Conservation (phyloP, 2,329 filamentous ascomycete genomes). For the Talaromyces islandicus region DNA sequence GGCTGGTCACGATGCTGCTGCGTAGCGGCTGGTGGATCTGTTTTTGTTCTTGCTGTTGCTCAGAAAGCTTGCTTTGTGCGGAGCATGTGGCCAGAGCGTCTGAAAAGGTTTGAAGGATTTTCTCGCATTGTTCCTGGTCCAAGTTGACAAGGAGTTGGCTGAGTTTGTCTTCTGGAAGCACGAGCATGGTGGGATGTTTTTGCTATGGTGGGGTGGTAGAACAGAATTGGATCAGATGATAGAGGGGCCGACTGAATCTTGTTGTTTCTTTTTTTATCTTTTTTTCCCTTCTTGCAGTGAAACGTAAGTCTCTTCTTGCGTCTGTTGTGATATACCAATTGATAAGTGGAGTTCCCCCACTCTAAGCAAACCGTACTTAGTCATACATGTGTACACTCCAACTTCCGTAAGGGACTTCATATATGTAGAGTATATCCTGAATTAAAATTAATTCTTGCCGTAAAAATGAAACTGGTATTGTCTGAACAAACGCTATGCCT, state of each 20-base stretch:
- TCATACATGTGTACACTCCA: background rate
- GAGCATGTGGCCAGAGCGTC: slow-evolving; percentile 28
- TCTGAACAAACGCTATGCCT: background rate
- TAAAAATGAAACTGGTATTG: background rate
- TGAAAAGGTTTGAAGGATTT: slow-evolving; percentile 31
- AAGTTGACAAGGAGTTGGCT: slow-evolving; percentile 27
- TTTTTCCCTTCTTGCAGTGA: too few relatives aligned
- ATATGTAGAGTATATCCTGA: background rate
- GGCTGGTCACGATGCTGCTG: slow-evolving; percentile 33
- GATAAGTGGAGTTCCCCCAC: background rate
- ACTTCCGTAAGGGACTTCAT: background rate
- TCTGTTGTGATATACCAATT: background rate
- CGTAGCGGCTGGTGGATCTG: slow-evolving; percentile 40
- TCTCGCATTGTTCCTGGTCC: slow-evolving; percentile 25
- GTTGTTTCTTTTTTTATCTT: too few relatives aligned
- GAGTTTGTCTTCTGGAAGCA: slow-evolving; percentile 29
- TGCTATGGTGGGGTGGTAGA: slow-evolving; percentile 13
- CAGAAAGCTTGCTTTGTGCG: slow-evolving; percentile 18
- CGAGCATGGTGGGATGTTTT: slow-evolving; percentile 20
- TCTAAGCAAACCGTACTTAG: background rate
- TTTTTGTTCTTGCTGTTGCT: slow-evolving; percentile 6
- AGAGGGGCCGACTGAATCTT: background rate
- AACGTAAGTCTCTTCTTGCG: background rate
- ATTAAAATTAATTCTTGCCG: background rate
- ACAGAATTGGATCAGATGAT: background rate